These are phyloP conservation scores for Diospyros kaki DNA, from an alignment of 148 eudicot species.

Conservation along the genomic window DNA sequence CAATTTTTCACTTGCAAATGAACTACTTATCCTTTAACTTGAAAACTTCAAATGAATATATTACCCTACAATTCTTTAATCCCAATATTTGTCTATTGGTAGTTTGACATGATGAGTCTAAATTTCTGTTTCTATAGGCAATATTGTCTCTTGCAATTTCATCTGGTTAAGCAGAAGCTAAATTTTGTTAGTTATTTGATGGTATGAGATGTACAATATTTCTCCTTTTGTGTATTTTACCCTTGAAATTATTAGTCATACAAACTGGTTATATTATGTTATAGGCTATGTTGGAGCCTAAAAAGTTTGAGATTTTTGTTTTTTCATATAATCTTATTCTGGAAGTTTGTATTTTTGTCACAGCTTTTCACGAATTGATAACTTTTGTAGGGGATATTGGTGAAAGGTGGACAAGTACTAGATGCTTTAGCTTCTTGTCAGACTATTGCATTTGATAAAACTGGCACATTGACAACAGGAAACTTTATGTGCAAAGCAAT, in stretches of 20 bases:
- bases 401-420: slow-evolving; percentile 91
- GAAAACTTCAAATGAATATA: background rate
- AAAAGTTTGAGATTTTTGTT: background rate
- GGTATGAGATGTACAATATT: background rate
- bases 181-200: background rate
- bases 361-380: background rate
- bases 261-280: background rate
- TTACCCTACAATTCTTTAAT: background rate
- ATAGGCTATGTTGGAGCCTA: background rate
- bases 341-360: background rate
- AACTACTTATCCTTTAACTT: background rate
- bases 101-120: background rate
- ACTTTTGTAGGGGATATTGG: slow-evolving; percentile 72
- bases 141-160: background rate
- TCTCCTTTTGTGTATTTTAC: background rate
- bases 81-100: background rate
- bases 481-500: slow-evolving; percentile 87
- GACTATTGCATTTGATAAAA: slow-evolving; percentile 95
- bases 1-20: background rate
- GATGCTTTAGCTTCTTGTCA: slow-evolving; percentile 89
- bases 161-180: background rate
- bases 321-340: background rate
- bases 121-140: background rate
- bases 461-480: slow-evolving; percentile 97
- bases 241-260: background rate